Evolutionary conservation across 257 asterid genomes (phyloP).

Genomic region (Solanum gracilifrons): DNA sequence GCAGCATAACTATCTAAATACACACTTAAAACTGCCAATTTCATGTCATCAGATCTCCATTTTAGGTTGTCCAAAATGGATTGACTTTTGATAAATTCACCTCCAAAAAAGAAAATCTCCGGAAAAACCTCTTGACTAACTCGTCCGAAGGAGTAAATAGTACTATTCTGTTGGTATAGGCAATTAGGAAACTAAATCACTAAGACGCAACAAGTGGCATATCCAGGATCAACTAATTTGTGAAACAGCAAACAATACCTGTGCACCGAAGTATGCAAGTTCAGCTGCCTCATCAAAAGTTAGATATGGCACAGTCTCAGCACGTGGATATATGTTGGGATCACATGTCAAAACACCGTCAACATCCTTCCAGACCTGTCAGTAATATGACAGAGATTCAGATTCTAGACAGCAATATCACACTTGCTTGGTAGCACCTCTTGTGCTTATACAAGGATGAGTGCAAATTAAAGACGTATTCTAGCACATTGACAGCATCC

Average conservation of each 20-base stretch:
- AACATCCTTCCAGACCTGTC: slow-evolving; percentile 96
- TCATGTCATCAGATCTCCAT: not conserved
- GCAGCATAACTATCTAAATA: not conserved
- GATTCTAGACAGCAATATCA: not conserved
- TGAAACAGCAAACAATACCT: slow-evolving; percentile 19
- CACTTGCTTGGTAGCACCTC: not conserved
- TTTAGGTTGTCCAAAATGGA: not conserved
- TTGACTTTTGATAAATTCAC: not conserved
- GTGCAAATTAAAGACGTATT: not conserved
- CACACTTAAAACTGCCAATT: not conserved
- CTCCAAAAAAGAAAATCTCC: not conserved
- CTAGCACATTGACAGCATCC: not conserved
- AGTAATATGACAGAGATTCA: not conserved
- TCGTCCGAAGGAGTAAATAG: not conserved
- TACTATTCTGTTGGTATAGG: not conserved
- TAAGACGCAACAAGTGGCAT: not conserved
- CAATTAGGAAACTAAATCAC: not conserved
- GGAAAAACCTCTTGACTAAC: not conserved
- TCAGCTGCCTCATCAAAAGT: slow-evolving; percentile 99
- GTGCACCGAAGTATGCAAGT: slow-evolving; percentile 93
- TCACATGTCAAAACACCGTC: slow-evolving; percentile 98
- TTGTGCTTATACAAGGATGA: not conserved
- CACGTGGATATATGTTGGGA: slow-evolving; percentile 59
- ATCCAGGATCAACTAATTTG: not conserved
- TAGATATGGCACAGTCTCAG: slow-evolving; percentile 75